Base-by-base conservation (phyloP, 441 rosid genomes). In the Gossypium laxum region DNA sequence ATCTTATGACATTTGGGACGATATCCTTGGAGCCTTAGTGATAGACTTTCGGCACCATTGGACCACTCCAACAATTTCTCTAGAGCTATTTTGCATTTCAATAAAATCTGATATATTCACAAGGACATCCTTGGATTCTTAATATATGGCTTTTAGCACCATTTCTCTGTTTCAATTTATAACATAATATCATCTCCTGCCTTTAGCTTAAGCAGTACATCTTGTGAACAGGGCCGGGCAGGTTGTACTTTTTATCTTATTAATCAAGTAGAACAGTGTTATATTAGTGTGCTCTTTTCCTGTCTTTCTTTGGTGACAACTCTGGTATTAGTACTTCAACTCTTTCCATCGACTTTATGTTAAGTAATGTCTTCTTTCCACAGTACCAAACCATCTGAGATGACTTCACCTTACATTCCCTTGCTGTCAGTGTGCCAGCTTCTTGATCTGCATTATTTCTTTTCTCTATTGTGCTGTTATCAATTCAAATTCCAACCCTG, bases 261-360 rank as follows among this genome's bases (percentile, higher is more conserved):
- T 15, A 60, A 60, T 32, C 47, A 60, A 15, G 47, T 60, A 30
- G 34, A 32, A 30, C 24, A 60, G 22, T 14, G 21, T 6, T 19
- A 60, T 60, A 7, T 32, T 60, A 34, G 65, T 60, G 45, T 60
- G 65, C 19, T 60, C 47, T 60, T 60, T 60, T 59, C 21, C 3
- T 12, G 64, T 59, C 64, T 60, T 34, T 60, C 21, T 60, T 60
- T 60, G 65, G 45, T 1, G 47, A 43, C 3, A 30, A 60, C 65
- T 30, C 45, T 14, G 45, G 45, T 60, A 60, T 60, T 32, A 22
- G 2, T 32, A 15, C 2, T 60, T 59, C 43, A 59, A 32, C 65
- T 30, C 34, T 30, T 59, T 30, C 65, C 15, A 15, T 30, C 6
- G 18, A 19, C 65, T 59, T 14, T 59, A 15, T 59, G 19, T 59